phyloP scores from a whole-genome alignment of 2,329 filamentous ascomycete genomes.

The Fusarium caatingaense region DNA sequence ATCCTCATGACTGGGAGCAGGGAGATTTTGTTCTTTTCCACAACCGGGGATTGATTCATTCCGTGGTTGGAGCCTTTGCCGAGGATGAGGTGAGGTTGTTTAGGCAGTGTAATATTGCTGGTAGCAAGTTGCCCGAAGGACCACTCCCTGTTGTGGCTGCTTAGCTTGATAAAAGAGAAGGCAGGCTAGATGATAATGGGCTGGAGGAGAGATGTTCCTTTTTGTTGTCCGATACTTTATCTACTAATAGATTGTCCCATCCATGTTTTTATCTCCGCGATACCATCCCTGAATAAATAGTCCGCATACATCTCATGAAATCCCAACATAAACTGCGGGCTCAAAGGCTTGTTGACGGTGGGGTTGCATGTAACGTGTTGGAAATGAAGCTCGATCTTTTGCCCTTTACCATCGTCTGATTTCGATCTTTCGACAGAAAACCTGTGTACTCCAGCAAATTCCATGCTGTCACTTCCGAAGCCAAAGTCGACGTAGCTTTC shows the following conservation, averaged over 20 bases:
- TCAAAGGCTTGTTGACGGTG: conserved; percentile 27
- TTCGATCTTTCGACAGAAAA: conserved; percentile 42
- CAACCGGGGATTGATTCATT: conserved; percentile 80
- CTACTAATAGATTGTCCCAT: neutral
- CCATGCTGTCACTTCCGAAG: conserved; percentile 43
- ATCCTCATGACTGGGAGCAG: conserved; percentile 81
- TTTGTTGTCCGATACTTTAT: neutral
- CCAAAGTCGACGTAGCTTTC: conserved; percentile 48
- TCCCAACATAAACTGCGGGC: conserved; percentile 19
- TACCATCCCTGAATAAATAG: conserved; percentile 44
- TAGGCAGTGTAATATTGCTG: conserved; percentile 83
- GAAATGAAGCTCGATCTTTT: conserved; percentile 34
- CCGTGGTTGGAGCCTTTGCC: conserved; percentile 78
- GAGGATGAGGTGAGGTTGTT: conserved; percentile 80
- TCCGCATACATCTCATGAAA: conserved; percentile 46
- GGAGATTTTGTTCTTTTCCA: conserved; percentile 83
- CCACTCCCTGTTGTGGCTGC: conserved; percentile 46
- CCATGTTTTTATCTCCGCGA: conserved; percentile 38
- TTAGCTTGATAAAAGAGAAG: neutral
- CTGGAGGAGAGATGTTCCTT: neutral
- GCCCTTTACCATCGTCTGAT: neutral
- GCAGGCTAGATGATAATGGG: neutral
- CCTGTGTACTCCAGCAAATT: conserved; percentile 48
- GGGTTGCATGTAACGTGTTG: conserved; percentile 47
- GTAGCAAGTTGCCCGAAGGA: conserved; percentile 66